A percentile compares a stretch with the other conserved stretches of the same genome.
These are phyloP conservation scores for Rhynchospora tenuis DNA, from an alignment of 176 grass and related monocot species.

Conservation along the genomic window DNA sequence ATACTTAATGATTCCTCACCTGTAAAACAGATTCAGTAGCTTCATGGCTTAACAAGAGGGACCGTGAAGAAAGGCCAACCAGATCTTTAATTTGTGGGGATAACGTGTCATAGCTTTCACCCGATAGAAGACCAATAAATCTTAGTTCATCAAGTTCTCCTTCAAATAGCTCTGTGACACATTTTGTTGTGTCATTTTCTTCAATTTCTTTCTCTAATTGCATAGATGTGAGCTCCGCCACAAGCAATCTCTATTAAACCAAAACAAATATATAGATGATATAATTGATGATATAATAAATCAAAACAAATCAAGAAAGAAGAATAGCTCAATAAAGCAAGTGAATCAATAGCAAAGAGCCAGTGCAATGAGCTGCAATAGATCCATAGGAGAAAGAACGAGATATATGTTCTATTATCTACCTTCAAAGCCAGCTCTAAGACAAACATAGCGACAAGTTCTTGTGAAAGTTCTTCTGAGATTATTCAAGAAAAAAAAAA, in stretches of 20 bases:
- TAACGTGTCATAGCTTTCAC: conserved; percentile 26
- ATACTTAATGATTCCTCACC: conserved; percentile 31
- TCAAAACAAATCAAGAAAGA: conserved; percentile 10
- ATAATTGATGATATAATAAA: neutral
- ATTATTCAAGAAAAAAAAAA: conserved; percentile 20
- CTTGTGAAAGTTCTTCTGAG: conserved; percentile 61
- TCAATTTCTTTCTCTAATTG: conserved; percentile 32
- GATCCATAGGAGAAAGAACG: conserved; percentile 6
- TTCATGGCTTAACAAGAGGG: conserved; percentile 5
- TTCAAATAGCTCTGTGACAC: conserved; percentile 54
- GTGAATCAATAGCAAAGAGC: neutral
- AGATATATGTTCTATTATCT: neutral
- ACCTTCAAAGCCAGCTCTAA: conserved; percentile 76
- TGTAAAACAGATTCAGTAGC: conserved; percentile 47
- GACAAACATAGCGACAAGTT: conserved; percentile 78
- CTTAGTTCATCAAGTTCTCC: conserved; percentile 55
- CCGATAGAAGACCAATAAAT: conserved; percentile 40
- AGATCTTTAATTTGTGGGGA: conserved; percentile 33
- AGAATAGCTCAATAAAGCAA: neutral
- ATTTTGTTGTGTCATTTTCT: conserved; percentile 28
- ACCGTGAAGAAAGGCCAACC: conserved; percentile 18
- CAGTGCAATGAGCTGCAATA: neutral
- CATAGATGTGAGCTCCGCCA: conserved; percentile 48
- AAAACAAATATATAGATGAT: conserved; percentile 8
- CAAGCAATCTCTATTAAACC: conserved; percentile 52